Evolutionary conservation across 2,329 filamentous ascomycete genomes (phyloP), one percentile per base, ranked within the genome.

Genomic region (Amesomyces nigricolor): DNA sequence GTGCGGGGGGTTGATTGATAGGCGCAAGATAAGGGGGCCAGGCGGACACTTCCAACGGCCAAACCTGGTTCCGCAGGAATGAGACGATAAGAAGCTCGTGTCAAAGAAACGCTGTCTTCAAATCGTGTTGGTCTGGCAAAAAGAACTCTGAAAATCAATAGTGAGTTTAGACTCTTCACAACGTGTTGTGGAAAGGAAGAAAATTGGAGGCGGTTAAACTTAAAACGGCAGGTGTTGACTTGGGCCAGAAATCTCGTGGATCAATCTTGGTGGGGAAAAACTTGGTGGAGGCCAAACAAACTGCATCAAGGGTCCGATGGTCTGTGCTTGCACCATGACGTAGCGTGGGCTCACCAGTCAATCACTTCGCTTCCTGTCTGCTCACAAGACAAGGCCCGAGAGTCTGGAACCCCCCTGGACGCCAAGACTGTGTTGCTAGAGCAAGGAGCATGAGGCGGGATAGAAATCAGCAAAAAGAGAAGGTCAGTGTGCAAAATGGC

Each of bases 261-360:
- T 9, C 32, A 35, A 26, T 26, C 22, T 26, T 26, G 22, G 22
- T 26, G 22, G 22, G 22, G 22, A 26, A 26, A 26, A 26, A 26
- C 22, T 26, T 26, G 22, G 22, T 26, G 32, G 32, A 13, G 32
- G 8, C 32, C 32, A 13, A 35, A 13, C 11, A 35, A 9, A 2
- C 32, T 35, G 32, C 32, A 35, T 35, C 32, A 35, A 3, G 11
- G 9, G 32, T 35, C 22, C 4, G 22, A 26, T 6, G 50, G 50
- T 26, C 22, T 43, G 43, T 53, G 43, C 35, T 13, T 7, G 16
- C 32, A n/a, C 50, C 22, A 53, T 46, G 43, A 53, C 43, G 50
- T 47, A 38, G 42, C 32, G 32, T 8, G 30, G 22, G 22, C 9
- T 29, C 14, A 26, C 30, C 26, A 4, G 26, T 7, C 26, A 11